Conservation (phyloP, 2,329 filamentous ascomycete species). For the Aspergillus sp. region DNA sequence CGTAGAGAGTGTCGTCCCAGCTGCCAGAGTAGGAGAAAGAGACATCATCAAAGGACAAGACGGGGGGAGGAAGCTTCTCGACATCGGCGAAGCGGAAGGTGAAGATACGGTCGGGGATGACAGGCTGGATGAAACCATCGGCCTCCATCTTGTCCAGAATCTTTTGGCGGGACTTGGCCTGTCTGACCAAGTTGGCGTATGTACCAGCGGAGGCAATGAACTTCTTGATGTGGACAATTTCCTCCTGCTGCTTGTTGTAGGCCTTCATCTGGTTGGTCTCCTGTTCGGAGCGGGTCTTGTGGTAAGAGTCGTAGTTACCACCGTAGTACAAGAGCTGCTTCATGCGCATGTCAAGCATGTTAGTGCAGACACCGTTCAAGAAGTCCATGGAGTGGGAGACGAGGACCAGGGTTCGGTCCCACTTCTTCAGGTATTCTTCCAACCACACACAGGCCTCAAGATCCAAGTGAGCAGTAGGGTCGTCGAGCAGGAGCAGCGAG, state of each 20-base stretch:
- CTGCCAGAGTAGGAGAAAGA: constrained; percentile 97
- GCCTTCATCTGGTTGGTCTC: constrained; percentile 99
- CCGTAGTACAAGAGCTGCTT: constrained; percentile 93
- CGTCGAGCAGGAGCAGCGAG: constrained; percentile 89
- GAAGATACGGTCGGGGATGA: constrained; percentile 80
- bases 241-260: constrained; percentile 97
- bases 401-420: constrained; percentile 93
- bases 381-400: constrained; percentile 99
- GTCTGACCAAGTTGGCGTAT: constrained; percentile 97
- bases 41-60: constrained; percentile 93
- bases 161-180: constrained; percentile 99
- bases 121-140: constrained; percentile 94
- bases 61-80: constrained; percentile 97
- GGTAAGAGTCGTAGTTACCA: constrained; percentile 98
- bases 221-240: constrained; percentile 99
- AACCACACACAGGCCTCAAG: constrained; percentile 99
- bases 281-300: constrained; percentile 89
- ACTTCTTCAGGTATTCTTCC: constrained; percentile 99
- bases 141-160: constrained; percentile 99
- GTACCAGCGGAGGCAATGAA: constrained; percentile 99
- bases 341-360: constrained; percentile 96
- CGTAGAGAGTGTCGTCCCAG: constrained; percentile 85
- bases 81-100: constrained; percentile 98
- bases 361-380: constrained; percentile 96
- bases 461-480: constrained; percentile 98